Conservation (phyloP, 345 rosid species). For the Microcos paniculata region DNA sequence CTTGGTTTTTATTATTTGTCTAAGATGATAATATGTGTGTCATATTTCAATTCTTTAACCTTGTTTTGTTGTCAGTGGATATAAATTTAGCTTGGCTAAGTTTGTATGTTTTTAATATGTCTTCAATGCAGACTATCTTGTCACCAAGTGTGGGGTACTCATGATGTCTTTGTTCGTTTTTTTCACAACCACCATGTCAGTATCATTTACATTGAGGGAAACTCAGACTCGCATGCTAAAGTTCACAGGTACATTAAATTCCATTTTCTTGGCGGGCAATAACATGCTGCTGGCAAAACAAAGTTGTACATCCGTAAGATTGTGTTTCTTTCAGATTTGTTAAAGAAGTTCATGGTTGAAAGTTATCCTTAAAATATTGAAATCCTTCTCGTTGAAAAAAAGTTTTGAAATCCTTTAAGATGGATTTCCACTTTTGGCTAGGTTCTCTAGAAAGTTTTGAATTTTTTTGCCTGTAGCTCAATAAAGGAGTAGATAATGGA, state of each 20-base stretch:
- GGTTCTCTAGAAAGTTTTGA: constrained; percentile 1
- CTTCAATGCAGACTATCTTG: constrained; percentile 81
- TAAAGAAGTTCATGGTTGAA: background rate
- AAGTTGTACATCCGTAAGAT: background rate
- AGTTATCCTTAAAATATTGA: constrained; percentile 8
- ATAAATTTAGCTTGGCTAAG: background rate
- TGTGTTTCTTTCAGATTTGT: background rate
- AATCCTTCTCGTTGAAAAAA: no score
- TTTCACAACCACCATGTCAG: constrained; percentile 99
- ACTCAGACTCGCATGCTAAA: constrained; percentile 98
- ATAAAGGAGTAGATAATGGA: background rate
- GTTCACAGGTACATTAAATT: constrained; percentile 70
- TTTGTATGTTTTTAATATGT: constrained; percentile 13
- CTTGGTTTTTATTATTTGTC: background rate
- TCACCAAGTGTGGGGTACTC: constrained; percentile 96
- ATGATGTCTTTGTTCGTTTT: constrained; percentile 98
- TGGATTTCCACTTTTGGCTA: constrained; percentile 7
- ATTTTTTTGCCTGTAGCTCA: background rate
- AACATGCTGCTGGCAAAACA: constrained; percentile 4
- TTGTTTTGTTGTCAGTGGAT: background rate
- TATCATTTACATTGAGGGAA: constrained; percentile 96
- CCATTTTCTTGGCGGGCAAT: constrained; percentile 8
- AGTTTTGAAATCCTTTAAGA: constrained; percentile 9
- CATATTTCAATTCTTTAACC: background rate
- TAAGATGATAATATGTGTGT: background rate